These are phyloP conservation scores for Alternaria viburni DNA, from an alignment of 2,329 filamentous ascomycete genomes.

Conservation along the genomic window DNA sequence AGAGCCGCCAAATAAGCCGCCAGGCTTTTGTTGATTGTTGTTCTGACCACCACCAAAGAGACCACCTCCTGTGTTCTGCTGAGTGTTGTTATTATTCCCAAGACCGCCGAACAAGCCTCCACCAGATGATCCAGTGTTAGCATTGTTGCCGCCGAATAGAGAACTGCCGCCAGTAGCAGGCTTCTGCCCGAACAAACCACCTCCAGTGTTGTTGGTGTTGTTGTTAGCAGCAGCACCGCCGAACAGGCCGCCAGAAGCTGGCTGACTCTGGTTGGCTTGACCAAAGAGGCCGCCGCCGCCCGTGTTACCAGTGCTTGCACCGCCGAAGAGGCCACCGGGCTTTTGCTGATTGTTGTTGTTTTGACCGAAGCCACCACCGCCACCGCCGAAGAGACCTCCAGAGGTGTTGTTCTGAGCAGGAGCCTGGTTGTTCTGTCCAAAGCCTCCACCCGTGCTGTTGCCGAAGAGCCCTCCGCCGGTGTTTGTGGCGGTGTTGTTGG, in stretches of 20 bases:
- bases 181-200: conserved; percentile 52
- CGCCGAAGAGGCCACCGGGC: conserved; percentile 47
- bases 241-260: conserved; percentile 50
- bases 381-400: conserved; percentile 53
- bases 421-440: conserved; percentile 41
- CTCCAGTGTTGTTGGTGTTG: conserved; percentile 38
- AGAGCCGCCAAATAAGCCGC: conserved; percentile 51
- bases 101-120: conserved; percentile 46
- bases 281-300: conserved; percentile 62
- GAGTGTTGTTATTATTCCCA: conserved; percentile 39
- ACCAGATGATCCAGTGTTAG: conserved; percentile 24
- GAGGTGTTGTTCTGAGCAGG: conserved; percentile 31
- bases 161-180: conserved; percentile 24
- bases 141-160: conserved; percentile 39
- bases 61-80: conserved; percentile 40
- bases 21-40: conserved; percentile 54
- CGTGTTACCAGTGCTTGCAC: conserved; percentile 37
- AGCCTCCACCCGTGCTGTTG: conserved; percentile 31
- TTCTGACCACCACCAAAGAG: conserved; percentile 49
- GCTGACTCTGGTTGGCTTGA: conserved; percentile 30
- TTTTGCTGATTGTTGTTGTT: conserved; percentile 48
- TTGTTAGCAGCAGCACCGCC: conserved; percentile 56
- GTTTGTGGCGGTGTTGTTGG: conserved; percentile 30
- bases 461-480: conserved; percentile 40
- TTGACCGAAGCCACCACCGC: conserved; percentile 44